Evolutionary conservation across 1,139 yeast species (phyloP).

Genomic region (Hyphopichia fennica): DNA sequence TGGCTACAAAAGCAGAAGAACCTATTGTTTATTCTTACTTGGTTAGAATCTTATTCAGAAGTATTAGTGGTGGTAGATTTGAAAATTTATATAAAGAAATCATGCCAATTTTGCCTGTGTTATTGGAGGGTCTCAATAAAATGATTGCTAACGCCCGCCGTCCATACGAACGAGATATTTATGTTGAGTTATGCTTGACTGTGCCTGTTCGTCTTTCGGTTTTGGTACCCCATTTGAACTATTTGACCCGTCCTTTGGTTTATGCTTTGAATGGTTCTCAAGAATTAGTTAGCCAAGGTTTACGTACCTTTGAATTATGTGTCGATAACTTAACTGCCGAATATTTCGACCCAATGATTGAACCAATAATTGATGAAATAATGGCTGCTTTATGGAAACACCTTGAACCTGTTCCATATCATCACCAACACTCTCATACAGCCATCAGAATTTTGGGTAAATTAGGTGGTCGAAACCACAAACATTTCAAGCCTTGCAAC

Average conservation of each 20-base stretch:
- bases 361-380: constrained; percentile 91
- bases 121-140: constrained; percentile 81
- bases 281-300: constrained; percentile 90
- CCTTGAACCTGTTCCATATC: constrained; percentile 87
- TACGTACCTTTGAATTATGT: constrained; percentile 92
- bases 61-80: constrained; percentile 95
- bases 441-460: constrained; percentile 92
- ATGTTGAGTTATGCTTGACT: constrained; percentile 90
- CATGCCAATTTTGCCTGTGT: constrained; percentile 82
- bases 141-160: constrained; percentile 80
- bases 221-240: constrained; percentile 86
- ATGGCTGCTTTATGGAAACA: constrained; percentile 93
- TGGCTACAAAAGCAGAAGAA: constrained; percentile 86
- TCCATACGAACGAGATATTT: constrained; percentile 89
- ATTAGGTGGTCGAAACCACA: constrained; percentile 92
- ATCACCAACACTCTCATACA: constrained; percentile 91
- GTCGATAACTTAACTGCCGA: constrained; percentile 96
- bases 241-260: constrained; percentile 86
- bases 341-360: constrained; percentile 94
- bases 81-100: constrained; percentile 91
- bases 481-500: constrained; percentile 72
- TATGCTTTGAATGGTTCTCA: constrained; percentile 88
- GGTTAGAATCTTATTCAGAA: constrained; percentile 85
- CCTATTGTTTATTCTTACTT: constrained; percentile 88
- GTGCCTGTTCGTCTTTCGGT: constrained; percentile 94